phyloP scores from a whole-genome alignment of 192 early-diverging fungal genomes.

The Pilaira anomala region DNA sequence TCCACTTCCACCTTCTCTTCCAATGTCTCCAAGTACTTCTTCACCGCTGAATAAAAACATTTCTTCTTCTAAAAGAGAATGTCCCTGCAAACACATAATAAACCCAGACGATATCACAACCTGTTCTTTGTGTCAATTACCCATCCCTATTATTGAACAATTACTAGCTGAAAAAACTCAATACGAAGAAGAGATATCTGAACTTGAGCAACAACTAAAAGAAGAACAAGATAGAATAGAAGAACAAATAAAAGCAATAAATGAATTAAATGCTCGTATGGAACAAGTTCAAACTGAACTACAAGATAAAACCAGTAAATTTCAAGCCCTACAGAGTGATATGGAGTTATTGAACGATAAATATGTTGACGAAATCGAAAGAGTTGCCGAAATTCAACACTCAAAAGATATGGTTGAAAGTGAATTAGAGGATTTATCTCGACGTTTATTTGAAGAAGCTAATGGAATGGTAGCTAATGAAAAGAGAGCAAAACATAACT shows the following conservation, averaged over 20 bases:
- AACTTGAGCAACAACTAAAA: conserved; percentile 15
- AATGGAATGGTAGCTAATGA: conserved; percentile 89
- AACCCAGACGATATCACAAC: conserved; percentile 14
- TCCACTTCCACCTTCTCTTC: conserved; percentile 25
- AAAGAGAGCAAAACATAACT: conserved; percentile 57
- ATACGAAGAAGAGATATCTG: conserved; percentile 20
- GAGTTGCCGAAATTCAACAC: conserved; percentile 83
- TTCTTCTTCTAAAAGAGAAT: conserved; percentile 7
- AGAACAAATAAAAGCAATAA: conserved; percentile 14
- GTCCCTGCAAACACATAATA: conserved; percentile 32
- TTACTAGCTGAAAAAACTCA: conserved; percentile 27
- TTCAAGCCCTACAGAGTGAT: conserved; percentile 59
- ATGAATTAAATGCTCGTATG: background rate
- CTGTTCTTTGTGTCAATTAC: conserved; percentile 29
- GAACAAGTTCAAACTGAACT: conserved; percentile 57
- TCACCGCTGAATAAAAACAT: background rate
- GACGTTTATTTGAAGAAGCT: conserved; percentile 90
- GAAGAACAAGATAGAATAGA: conserved; percentile 20
- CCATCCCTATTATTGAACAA: conserved; percentile 32
- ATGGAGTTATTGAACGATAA: conserved; percentile 74
- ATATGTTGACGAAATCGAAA: conserved; percentile 82
- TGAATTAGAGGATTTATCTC: conserved; percentile 93
- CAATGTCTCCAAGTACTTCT: background rate
- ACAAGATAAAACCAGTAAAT: conserved; percentile 69
- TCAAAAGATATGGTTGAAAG: conserved; percentile 90